Conservation (phyloP, 2,329 filamentous ascomycete species). For the Lachnellula suecica region DNA sequence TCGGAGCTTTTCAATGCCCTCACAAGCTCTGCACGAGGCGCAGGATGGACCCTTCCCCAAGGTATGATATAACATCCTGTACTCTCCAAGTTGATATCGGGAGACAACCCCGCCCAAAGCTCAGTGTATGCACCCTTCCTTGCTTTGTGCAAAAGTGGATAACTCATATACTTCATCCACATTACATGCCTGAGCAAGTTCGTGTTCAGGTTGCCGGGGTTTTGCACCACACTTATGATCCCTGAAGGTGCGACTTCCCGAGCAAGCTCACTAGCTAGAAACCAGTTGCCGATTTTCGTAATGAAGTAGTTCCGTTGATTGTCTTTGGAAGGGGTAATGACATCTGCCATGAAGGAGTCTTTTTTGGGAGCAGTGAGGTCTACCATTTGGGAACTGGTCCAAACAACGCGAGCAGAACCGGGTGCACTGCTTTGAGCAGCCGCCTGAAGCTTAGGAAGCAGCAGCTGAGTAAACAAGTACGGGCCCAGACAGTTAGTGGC, state of each 20-base stretch:
- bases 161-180: slow-evolving; percentile 4
- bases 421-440: not conserved
- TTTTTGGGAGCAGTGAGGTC: slow-evolving; percentile 4
- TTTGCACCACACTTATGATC: slow-evolving; percentile 20
- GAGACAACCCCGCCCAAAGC: slow-evolving; percentile 8
- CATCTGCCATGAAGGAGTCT: slow-evolving; percentile 1
- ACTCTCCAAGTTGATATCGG: slow-evolving; percentile 4
- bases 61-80: slow-evolving; percentile 11
- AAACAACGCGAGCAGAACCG: slow-evolving; percentile 13
- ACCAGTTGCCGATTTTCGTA: slow-evolving; percentile 22
- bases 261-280: slow-evolving; percentile 16
- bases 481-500: slow-evolving; percentile 17
- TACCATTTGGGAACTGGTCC: slow-evolving; percentile 7
- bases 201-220: slow-evolving; percentile 20
- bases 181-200: not conserved
- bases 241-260: slow-evolving; percentile 1
- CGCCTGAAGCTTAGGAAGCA: slow-evolving; percentile 39
- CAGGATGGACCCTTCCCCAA: slow-evolving; percentile 16
- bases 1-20: slow-evolving; percentile 3
- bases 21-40: slow-evolving; percentile 3
- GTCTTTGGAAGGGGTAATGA: not conserved
- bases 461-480: slow-evolving; percentile 23
- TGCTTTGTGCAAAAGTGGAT: slow-evolving; percentile 10
- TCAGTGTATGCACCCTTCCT: slow-evolving; percentile 8
- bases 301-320: slow-evolving; percentile 10